Conservation (phyloP, 345 rosid species). For the Moricandia moricandioides region DNA sequence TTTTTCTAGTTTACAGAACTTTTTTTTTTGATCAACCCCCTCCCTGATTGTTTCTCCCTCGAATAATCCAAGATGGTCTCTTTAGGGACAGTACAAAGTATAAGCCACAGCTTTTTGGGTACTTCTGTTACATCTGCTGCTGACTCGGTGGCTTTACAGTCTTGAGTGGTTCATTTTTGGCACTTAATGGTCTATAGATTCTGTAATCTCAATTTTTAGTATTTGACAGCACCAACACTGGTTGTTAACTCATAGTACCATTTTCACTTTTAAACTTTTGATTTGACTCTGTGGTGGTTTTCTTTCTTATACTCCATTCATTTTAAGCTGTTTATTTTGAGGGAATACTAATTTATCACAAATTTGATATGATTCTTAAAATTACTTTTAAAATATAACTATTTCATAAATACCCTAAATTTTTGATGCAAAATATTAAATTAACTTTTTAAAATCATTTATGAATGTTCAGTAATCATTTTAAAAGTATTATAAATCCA, state of each 20-base stretch:
- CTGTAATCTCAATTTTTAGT: not conserved
- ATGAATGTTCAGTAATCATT: no score
- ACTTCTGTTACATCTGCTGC: conserved; percentile 7
- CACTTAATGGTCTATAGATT: not conserved
- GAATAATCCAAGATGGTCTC: not conserved
- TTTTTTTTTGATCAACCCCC: no score
- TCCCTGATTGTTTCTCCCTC: conserved; percentile 7
- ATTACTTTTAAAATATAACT: no score
- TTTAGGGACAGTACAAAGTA: not conserved
- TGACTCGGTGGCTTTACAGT: conserved; percentile 1
- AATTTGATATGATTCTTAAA: no score
- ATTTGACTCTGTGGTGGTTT: no score
- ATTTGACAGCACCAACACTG: conserved; percentile 27
- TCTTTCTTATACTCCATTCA: no score
- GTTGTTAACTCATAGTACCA: conserved; percentile 28
- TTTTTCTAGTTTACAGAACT: not conserved
- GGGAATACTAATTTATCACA: no score
- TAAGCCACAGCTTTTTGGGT: not conserved
- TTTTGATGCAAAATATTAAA: no score
- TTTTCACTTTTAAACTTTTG: not conserved
- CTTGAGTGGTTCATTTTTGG: conserved; percentile 26
- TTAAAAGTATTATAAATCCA: no score
- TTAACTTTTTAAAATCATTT: no score
- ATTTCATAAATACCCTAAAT: no score
- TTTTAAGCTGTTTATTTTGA: no score